These are phyloP conservation scores for Trichoderma breve DNA, from an alignment of 2,329 filamentous ascomycete genomes.

Conservation along the genomic window DNA sequence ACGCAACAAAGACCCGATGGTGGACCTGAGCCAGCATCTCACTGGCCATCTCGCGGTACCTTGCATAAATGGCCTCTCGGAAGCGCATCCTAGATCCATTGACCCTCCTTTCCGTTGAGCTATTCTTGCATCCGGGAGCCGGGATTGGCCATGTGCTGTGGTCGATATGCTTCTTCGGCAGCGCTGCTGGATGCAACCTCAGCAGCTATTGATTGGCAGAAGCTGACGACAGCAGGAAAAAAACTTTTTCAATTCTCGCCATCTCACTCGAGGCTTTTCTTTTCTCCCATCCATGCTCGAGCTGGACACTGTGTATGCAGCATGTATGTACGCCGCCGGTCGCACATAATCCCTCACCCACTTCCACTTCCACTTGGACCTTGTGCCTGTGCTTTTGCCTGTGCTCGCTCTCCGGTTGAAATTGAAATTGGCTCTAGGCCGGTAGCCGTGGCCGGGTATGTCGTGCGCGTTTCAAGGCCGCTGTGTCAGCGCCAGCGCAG, in stretches of 20 bases:
- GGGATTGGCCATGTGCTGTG: slow-evolving; percentile 20
- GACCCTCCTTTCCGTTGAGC: slow-evolving; percentile 19
- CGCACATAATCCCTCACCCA: slow-evolving; percentile 16
- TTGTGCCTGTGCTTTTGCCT: neutral
- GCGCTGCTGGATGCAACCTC: slow-evolving; percentile 13
- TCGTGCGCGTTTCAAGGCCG: slow-evolving; percentile 5
- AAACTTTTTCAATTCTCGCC: neutral
- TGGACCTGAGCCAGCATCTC: slow-evolving; percentile 21
- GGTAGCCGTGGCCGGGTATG: neutral
- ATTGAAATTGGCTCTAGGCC: neutral
- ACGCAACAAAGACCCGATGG: slow-evolving; percentile 11
- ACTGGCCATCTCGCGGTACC: slow-evolving; percentile 24
- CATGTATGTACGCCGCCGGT: neutral
- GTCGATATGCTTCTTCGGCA: neutral
- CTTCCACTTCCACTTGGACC: neutral
- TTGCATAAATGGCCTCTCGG: slow-evolving; percentile 21
- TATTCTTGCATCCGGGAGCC: slow-evolving; percentile 12
- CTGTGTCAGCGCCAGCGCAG: neutral
- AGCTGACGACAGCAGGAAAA: neutral
- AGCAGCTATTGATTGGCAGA: neutral
- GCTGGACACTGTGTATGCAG: neutral
- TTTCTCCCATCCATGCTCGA: neutral
- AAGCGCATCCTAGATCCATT: slow-evolving; percentile 20
- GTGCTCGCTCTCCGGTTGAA: neutral
- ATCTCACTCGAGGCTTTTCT: neutral